Evolutionary conservation across 1,284 basidiomycete genomes (phyloP).

Genomic region (Macrocystidia cucumis): DNA sequence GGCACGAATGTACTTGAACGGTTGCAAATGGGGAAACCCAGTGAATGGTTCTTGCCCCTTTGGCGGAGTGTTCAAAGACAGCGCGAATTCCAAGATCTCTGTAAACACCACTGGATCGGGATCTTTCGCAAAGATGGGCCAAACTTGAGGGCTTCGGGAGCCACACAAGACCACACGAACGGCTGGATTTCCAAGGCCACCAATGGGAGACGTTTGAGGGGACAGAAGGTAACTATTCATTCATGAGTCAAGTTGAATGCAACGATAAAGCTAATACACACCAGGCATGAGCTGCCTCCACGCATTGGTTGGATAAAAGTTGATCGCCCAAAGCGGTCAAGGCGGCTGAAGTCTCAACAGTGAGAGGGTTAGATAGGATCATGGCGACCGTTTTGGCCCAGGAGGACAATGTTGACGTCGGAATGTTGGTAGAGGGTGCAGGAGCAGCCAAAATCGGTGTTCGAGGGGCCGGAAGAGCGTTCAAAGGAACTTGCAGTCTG

Average conservation of each 20-base stretch:
- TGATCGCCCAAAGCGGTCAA: constrained; percentile 86
- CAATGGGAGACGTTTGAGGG: constrained; percentile 72
- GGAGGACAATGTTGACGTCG: constrained; percentile 51
- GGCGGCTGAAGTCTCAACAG: constrained; percentile 59
- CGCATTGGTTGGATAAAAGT: constrained; percentile 63
- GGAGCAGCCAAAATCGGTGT: constrained; percentile 55
- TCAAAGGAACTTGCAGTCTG: constrained; percentile 31
- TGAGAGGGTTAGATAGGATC: constrained; percentile 71
- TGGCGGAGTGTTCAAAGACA: constrained; percentile 61
- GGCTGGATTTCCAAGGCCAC: constrained; percentile 55
- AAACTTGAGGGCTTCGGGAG: constrained; percentile 45
- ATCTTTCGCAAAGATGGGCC: constrained; percentile 56
- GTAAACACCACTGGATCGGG: constrained; percentile 81
- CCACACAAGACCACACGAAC: constrained; percentile 64
- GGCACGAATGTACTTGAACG: constrained; percentile 84
- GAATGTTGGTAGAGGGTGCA: constrained; percentile 34
- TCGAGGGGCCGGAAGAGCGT: constrained; percentile 43
- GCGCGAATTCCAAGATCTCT: constrained; percentile 90
- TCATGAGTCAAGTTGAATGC: constrained; percentile 2
- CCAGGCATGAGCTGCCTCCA: constrained; percentile 91
- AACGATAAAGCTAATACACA: constrained; percentile 22
- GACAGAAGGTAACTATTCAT: constrained; percentile 77
- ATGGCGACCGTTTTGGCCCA: constrained; percentile 89
- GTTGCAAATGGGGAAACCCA: constrained; percentile 84
- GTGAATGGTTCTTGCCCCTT: constrained; percentile 86